phyloP scores from a whole-genome alignment of 768 basidiomycete genomes.

The Hygrocybe punicea region DNA sequence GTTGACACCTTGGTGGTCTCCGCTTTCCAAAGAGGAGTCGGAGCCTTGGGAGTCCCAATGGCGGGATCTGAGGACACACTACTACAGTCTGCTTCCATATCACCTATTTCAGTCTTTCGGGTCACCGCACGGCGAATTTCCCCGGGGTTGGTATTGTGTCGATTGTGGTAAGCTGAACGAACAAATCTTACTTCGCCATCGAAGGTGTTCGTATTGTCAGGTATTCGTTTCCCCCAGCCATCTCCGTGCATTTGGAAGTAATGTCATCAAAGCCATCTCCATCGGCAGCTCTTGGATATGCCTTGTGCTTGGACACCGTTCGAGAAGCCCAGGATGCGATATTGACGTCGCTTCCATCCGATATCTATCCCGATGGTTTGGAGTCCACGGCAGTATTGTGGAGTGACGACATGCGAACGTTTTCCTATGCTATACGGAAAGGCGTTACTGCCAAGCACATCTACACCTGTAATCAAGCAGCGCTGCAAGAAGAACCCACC shows the following conservation, averaged over 20 bases:
- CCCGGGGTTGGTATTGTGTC: neutral
- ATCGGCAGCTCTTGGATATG: neutral
- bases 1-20: slow-evolving; percentile 5
- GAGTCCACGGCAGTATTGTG: neutral
- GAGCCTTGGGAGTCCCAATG: neutral
- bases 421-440: neutral
- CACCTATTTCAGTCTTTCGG: neutral
- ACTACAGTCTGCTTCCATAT: neutral
- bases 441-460: slow-evolving; percentile 2
- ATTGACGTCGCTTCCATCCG: neutral
- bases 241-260: neutral
- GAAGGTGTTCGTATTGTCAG: slow-evolving; percentile 3
- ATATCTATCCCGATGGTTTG: neutral
- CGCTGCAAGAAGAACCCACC: slow-evolving; percentile 1
- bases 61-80: neutral
- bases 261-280: neutral
- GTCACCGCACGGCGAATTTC: neutral
- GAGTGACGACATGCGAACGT: slow-evolving; percentile 5
- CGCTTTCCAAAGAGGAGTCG: neutral
- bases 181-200: slow-evolving; percentile 1
- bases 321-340: neutral
- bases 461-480: neutral
- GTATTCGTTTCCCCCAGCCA: neutral
- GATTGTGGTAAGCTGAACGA: slow-evolving; percentile 1
- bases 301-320: neutral